Percentiles rank a stretch among this genome's conserved stretches.
Evolutionary conservation across 2,329 filamentous ascomycete species (phyloP).

Genomic region (Chaetomiaceae sp.): DNA sequence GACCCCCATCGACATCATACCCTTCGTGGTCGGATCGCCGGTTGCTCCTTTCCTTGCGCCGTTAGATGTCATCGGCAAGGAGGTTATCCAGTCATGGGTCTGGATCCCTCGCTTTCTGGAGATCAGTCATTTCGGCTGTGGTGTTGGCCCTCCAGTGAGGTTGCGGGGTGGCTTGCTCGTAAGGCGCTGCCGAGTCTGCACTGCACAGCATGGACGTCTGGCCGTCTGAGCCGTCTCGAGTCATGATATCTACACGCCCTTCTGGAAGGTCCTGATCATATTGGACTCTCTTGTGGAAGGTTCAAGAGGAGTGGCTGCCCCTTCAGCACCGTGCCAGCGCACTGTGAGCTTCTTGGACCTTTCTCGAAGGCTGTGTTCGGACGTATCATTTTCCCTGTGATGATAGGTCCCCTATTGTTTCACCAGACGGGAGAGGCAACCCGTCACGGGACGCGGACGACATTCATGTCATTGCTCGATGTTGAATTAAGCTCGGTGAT

Average conservation of each 20-base stretch:
- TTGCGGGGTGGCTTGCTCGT: background rate
- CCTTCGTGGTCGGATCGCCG: no score
- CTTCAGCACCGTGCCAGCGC: conserved; percentile 5
- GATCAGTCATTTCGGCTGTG: background rate
- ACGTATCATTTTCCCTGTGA: background rate
- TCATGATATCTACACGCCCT: conserved; percentile 1
- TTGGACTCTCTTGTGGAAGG: background rate
- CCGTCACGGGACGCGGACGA: conserved; percentile 9
- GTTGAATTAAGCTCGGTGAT: conserved; percentile 7
- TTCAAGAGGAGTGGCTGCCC: background rate
- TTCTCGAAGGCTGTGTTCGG: background rate
- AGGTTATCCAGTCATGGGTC: background rate
- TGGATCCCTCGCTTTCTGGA: background rate
- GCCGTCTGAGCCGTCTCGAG: background rate
- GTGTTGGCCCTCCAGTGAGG: background rate
- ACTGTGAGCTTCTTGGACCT: conserved; percentile 5
- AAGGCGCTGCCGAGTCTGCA: background rate
- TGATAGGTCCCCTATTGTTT: conserved; percentile 6
- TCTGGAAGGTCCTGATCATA: background rate
- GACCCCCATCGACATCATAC: background rate
- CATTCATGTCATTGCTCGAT: background rate
- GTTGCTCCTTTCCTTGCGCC: background rate
- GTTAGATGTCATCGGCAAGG: background rate
- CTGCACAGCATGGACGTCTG: conserved; percentile 1
- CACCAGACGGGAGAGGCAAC: conserved; percentile 5